These are phyloP conservation scores for Orbilia brochopaga DNA, from an alignment of 2,329 filamentous ascomycete species.

Conservation along the genomic window DNA sequence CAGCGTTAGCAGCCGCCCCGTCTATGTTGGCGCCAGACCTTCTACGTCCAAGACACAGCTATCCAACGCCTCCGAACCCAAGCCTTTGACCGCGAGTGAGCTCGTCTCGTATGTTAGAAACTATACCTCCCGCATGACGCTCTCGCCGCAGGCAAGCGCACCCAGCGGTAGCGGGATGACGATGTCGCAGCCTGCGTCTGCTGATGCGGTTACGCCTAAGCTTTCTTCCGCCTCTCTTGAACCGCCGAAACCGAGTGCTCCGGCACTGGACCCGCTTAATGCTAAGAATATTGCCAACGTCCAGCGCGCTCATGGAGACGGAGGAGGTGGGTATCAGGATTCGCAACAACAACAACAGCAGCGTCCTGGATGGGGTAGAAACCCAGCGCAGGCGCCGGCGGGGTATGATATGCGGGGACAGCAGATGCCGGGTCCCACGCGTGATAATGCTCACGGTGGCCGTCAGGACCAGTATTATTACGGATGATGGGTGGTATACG, in stretches of 20 bases:
- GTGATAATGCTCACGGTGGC: slow-evolving; percentile 9
- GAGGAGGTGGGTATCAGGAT: background rate
- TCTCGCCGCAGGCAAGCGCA: slow-evolving; percentile 10
- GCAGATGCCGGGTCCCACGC: background rate
- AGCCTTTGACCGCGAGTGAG: slow-evolving; percentile 47
- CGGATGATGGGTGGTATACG: background rate
- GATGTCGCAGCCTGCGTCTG: slow-evolving; percentile 18
- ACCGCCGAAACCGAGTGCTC: background rate
- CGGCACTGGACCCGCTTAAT: background rate
- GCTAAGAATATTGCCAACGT: background rate
- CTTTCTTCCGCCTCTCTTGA: slow-evolving; percentile 39
- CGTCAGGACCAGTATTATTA: slow-evolving; percentile 25
- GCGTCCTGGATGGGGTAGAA: background rate
- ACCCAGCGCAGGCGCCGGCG: background rate
- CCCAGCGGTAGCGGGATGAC: background rate
- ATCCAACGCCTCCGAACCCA: background rate
- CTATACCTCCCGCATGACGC: slow-evolving; percentile 33
- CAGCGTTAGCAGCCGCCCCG: background rate
- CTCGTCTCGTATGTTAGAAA: slow-evolving; percentile 51
- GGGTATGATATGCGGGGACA: background rate
- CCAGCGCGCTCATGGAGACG: background rate
- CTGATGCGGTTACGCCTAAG: slow-evolving; percentile 38
- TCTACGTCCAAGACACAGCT: slow-evolving; percentile 3
- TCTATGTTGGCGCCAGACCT: background rate
- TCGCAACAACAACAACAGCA: slow-evolving; percentile 3